phyloP scores from a whole-genome alignment of 2,329 filamentous ascomycete genomes.

The Colletotrichum sp. region DNA sequence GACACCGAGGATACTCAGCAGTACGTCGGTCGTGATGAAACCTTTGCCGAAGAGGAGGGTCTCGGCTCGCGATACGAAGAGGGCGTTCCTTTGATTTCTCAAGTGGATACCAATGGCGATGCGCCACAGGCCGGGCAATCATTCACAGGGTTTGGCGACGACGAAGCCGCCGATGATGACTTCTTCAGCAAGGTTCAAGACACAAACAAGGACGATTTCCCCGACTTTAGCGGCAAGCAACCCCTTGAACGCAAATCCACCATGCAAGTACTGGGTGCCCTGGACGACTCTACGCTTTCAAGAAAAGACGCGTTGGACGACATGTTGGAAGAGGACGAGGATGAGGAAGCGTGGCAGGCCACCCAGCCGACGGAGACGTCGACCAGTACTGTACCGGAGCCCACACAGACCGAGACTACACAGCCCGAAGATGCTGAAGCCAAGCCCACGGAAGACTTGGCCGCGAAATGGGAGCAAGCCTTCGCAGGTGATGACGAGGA shows the following conservation, averaged over 20 bases:
- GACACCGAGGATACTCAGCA: constrained; percentile 28
- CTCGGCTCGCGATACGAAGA: constrained; percentile 71
- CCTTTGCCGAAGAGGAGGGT: constrained; percentile 44
- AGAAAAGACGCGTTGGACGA: constrained; percentile 29
- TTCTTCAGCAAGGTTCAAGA: constrained; percentile 64
- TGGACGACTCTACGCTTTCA: constrained; percentile 40
- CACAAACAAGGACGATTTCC: constrained; percentile 29
- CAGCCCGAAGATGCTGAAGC: constrained; percentile 23
- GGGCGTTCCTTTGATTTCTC: constrained; percentile 67
- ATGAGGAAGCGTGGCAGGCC: constrained; percentile 4
- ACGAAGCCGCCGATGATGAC: constrained; percentile 57
- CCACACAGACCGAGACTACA: background rate
- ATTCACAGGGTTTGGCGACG: constrained; percentile 41
- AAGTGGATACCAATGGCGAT: constrained; percentile 31
- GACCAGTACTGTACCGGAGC: background rate
- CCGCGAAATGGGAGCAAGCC: constrained; percentile 83
- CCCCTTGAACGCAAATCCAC: constrained; percentile 73
- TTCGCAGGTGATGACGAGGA: constrained; percentile 78
- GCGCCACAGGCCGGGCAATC: constrained; percentile 24
- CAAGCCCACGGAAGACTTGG: constrained; percentile 64
- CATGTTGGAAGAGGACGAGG: constrained; percentile 34
- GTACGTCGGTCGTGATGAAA: constrained; percentile 49
- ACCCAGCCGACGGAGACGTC: background rate
- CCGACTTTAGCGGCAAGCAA: constrained; percentile 30
- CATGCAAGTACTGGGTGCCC: constrained; percentile 64